Conservation (phyloP, 176 grass and related monocot species). For the Triticum dicoccoides region DNA sequence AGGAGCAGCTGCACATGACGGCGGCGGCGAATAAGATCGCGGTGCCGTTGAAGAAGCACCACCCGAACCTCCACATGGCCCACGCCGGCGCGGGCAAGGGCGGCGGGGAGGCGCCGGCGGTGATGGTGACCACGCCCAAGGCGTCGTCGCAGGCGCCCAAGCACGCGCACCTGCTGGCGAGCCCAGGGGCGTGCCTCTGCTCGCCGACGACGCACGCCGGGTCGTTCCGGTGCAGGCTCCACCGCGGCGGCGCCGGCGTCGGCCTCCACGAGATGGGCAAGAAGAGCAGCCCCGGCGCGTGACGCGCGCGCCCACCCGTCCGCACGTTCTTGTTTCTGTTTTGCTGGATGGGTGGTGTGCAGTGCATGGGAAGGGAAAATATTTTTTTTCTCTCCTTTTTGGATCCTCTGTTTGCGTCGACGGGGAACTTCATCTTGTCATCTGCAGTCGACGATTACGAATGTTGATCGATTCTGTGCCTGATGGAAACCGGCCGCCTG, state of each 20-base stretch:
- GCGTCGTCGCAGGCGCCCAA: conserved; percentile 9
- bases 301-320: neutral
- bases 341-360: conserved; percentile 4
- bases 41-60: conserved; percentile 30
- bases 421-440: neutral
- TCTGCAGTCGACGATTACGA: neutral
- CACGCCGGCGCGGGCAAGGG: neutral
- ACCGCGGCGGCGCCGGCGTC: conserved; percentile 35
- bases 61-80: conserved; percentile 10
- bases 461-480: neutral
- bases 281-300: conserved; percentile 34
- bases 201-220: conserved; percentile 73
- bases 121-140: conserved; percentile 33
- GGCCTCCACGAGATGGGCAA: conserved; percentile 43
- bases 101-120: conserved; percentile 19
- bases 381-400: neutral
- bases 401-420: neutral
- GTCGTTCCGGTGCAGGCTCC: conserved; percentile 73
- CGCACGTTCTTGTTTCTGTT: neutral
- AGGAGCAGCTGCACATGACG: conserved; percentile 22
- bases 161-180: conserved; percentile 8
- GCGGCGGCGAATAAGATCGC: conserved; percentile 28
- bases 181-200: conserved; percentile 59
- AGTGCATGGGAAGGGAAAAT: neutral
- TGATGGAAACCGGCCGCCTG: neutral